Conservation (phyloP, 805 yeast species). For the Sugiyamaella mastotermitis region DNA sequence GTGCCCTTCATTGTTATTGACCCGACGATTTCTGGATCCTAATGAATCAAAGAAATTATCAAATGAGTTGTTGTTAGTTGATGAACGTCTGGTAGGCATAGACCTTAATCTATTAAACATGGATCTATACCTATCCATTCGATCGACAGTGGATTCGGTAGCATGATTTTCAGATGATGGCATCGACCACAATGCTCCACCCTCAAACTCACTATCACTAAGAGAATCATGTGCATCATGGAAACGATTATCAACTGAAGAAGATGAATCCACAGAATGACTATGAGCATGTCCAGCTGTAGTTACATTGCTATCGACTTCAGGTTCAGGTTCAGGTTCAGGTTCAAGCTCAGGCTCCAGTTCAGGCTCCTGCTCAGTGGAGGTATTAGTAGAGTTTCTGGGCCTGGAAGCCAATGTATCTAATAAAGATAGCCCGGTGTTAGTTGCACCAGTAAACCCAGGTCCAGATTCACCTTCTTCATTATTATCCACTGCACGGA, state of each 20-base stretch:
- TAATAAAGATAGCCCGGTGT: constrained; percentile 11
- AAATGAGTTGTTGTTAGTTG: neutral
- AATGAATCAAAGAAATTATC: too few relatives aligned
- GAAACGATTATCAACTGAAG: constrained; percentile 1
- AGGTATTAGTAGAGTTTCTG: neutral
- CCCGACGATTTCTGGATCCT: neutral
- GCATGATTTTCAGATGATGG: too few relatives aligned
- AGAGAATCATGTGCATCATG: neutral
- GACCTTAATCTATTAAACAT: constrained; percentile 16
- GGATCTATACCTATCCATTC: constrained; percentile 15
- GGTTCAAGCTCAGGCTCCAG: too few relatives aligned
- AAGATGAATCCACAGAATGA: neutral
- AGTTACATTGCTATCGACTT: neutral
- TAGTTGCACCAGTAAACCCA: constrained; percentile 1
- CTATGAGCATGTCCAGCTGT: constrained; percentile 2
- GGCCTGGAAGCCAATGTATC: constrained; percentile 14
- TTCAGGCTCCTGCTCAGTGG: too few relatives aligned
- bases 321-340: neutral
- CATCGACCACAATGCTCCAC: too few relatives aligned
- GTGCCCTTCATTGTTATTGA: too few relatives aligned
- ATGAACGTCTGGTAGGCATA: neutral
- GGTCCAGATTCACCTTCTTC: constrained; percentile 15
- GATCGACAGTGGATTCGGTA: constrained; percentile 4
- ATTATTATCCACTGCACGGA: constrained; percentile 35
- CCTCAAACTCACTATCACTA: neutral